These are phyloP conservation scores for Cytospora piceicola DNA, from an alignment of 2,329 filamentous ascomycete genomes.

Conservation along the genomic window DNA sequence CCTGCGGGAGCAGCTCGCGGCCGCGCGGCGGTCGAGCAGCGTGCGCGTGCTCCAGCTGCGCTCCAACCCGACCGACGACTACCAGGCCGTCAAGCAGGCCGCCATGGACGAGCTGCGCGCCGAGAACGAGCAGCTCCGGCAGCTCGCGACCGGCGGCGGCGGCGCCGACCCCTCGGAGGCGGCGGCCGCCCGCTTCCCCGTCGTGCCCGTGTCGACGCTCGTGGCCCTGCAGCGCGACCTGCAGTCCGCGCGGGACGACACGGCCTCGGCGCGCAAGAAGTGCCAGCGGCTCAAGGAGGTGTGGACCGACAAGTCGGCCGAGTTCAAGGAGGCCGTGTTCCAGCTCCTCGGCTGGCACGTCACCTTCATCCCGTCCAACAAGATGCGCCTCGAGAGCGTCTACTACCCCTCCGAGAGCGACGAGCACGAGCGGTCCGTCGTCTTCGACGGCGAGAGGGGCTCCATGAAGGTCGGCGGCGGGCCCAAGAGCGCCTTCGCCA, in stretches of 20 bases:
- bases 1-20: slow-evolving; percentile 71
- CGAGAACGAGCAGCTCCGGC: slow-evolving; percentile 83
- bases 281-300: slow-evolving; percentile 88
- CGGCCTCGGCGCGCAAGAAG: slow-evolving; percentile 77
- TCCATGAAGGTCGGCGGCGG: slow-evolving; percentile 98
- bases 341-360: slow-evolving; percentile 92
- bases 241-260: slow-evolving; percentile 69
- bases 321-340: slow-evolving; percentile 95
- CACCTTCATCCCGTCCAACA: slow-evolving; percentile 95
- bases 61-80: slow-evolving; percentile 88
- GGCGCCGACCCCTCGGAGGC: too few species aligned
- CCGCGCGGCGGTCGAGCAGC: slow-evolving; percentile 67
- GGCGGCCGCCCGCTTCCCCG: slow-evolving; percentile 49
- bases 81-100: slow-evolving; percentile 80
- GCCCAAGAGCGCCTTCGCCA: slow-evolving; percentile 81
- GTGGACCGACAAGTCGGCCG: slow-evolving; percentile 85
- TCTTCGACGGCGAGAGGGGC: slow-evolving; percentile 91
- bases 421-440: slow-evolving; percentile 72
- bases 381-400: slow-evolving; percentile 86
- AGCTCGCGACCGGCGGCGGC: slow-evolving; percentile 63
- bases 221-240: slow-evolving; percentile 77
- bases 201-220: slow-evolving; percentile 78
- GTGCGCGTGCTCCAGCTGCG: slow-evolving; percentile 85
- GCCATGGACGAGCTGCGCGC: slow-evolving; percentile 77
- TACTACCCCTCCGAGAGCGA: slow-evolving; percentile 74